Percentiles rank a stretch among this genome's conserved stretches.
Conservation (phyloP, 148 eudicot genomes). For the Heliosperma pusillum region DNA sequence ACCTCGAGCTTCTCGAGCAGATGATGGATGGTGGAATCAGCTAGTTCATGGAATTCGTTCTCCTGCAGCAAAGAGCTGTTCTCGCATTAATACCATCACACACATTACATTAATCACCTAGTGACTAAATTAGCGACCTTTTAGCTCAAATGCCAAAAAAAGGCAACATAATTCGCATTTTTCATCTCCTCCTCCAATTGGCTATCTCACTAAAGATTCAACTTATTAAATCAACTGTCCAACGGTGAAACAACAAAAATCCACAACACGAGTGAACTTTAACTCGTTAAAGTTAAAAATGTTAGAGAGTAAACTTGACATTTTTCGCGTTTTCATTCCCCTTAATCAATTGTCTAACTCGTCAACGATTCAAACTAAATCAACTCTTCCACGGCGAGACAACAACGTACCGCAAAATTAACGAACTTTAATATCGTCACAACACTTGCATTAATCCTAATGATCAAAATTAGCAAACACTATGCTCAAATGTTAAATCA, state of each 20-base stretch:
- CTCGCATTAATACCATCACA: conserved; percentile 39
- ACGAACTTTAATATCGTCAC: too few species aligned
- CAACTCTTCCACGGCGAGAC: too few species aligned
- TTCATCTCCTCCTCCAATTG: neutral
- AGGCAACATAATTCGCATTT: neutral
- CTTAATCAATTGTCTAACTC: too few species aligned
- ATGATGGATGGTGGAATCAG: conserved; percentile 80
- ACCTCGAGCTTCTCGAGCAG: conserved; percentile 93
- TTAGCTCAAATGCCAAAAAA: too few species aligned
- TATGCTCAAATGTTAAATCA: too few species aligned
- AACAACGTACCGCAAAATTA: neutral
- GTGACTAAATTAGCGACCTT: neutral
- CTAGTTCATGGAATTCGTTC: conserved; percentile 74
- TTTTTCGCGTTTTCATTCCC: too few species aligned
- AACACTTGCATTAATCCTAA: too few species aligned
- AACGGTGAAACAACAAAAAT: neutral
- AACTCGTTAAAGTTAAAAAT: too few species aligned
- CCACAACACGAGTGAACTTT: too few species aligned
- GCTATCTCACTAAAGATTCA: neutral
- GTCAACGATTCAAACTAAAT: too few species aligned
- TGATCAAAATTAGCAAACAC: too few species aligned
- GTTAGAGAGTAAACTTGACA: too few species aligned
- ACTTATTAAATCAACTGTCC: neutral
- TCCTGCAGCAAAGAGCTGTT: conserved; percentile 78
- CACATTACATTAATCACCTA: neutral